Conservation (phyloP, 202 grass and related monocot species). For the Hordeum pubiflorum region DNA sequence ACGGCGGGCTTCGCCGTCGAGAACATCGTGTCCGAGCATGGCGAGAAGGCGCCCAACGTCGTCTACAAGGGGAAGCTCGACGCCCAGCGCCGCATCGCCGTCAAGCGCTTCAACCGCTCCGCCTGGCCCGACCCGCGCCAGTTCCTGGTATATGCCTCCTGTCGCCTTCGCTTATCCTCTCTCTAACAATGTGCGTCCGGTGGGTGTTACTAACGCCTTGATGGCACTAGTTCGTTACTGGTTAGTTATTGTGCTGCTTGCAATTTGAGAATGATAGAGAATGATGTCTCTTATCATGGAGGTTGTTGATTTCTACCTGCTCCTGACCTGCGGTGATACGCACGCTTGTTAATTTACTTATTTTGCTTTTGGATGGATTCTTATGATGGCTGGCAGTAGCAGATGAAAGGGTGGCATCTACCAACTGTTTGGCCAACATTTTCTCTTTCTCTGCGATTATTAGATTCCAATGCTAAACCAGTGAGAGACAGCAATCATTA, state of each 20-base stretch:
- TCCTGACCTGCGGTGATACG: background rate
- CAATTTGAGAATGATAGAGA: background rate
- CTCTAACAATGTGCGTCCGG: background rate
- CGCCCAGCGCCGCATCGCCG: conserved; percentile 67
- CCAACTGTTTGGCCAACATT: conserved; percentile 28
- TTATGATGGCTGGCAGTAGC: conserved; percentile 23
- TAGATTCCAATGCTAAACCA: conserved; percentile 36
- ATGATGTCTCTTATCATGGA: conserved; percentile 18
- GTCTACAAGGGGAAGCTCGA: conserved; percentile 95
- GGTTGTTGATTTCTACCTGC: conserved; percentile 32
- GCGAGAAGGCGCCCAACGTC: conserved; percentile 96
- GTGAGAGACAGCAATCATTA: conserved; percentile 37
- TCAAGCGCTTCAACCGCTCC: conserved; percentile 86
- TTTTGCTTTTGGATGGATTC: conserved; percentile 25
- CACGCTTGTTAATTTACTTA: conserved; percentile 18
- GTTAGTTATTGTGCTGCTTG: background rate
- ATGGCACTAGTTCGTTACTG: background rate
- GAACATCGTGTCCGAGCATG: conserved; percentile 94
- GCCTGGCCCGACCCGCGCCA: conserved; percentile 90
- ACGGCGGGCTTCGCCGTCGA: conserved; percentile 74
- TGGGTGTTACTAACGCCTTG: background rate
- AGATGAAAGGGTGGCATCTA: conserved; percentile 25
- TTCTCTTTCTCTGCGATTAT: conserved; percentile 13
- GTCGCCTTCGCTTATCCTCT: background rate
- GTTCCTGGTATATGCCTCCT: conserved; percentile 55